A percentile compares a stretch with the other conserved stretches of the same genome.
Conservation (phyloP, 768 basidiomycete species). For the Tricholoma matsutake region DNA sequence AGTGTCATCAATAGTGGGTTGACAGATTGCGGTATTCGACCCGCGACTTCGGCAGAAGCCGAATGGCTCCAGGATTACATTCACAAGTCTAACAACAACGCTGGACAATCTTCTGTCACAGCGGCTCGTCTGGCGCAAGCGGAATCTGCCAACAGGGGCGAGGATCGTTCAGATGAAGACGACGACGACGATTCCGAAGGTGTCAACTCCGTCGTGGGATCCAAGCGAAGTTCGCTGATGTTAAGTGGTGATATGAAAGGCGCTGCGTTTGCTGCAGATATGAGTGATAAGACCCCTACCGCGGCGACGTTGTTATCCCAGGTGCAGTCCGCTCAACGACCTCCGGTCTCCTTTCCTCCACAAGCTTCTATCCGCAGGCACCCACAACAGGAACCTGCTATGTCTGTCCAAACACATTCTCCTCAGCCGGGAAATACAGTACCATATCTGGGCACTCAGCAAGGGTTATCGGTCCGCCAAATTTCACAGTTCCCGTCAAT, state of each 20-base stretch:
- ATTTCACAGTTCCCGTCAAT: slow-evolving; percentile 81
- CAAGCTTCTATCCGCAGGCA: slow-evolving; percentile 80
- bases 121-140: slow-evolving; percentile 68
- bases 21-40: slow-evolving; percentile 88
- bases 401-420: slow-evolving; percentile 56
- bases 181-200: slow-evolving; percentile 86
- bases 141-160: slow-evolving; percentile 55
- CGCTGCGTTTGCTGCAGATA: slow-evolving; percentile 55
- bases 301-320: slow-evolving; percentile 74
- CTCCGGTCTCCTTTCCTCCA: slow-evolving; percentile 55
- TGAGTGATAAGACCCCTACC: slow-evolving; percentile 85
- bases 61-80: slow-evolving; percentile 93
- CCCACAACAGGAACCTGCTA: slow-evolving; percentile 52
- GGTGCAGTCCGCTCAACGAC: slow-evolving; percentile 66
- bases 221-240: slow-evolving; percentile 73
- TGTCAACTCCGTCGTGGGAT: slow-evolving; percentile 53
- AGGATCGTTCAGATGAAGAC: slow-evolving; percentile 79
- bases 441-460: slow-evolving; percentile 48
- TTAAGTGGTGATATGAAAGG: slow-evolving; percentile 64
- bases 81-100: slow-evolving; percentile 85
- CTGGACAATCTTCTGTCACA: slow-evolving; percentile 71
- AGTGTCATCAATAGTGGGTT: slow-evolving; percentile 29
- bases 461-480: slow-evolving; percentile 65
- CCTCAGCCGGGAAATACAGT: slow-evolving; percentile 44
- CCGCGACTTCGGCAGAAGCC: slow-evolving; percentile 86